Base-by-base conservation (phyloP, 176 grass and related monocot genomes). In the Pontederia paniculata region DNA sequence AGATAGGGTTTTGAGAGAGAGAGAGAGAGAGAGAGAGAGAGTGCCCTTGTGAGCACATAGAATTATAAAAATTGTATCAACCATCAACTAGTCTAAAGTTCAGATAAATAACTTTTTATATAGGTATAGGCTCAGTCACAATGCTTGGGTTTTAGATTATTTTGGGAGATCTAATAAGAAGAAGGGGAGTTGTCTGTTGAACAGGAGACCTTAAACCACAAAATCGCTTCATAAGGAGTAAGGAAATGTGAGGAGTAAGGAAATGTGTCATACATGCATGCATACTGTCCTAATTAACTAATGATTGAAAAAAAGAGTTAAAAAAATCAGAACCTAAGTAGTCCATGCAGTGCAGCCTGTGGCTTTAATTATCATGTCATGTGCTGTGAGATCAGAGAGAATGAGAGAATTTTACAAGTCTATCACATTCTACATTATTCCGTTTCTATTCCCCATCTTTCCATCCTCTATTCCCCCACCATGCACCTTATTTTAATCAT, bases 191-290 rank as follows among this genome's bases (percentile, higher is more conserved):
- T 94, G 83, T 83, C 80, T 78, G 55, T 83, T 65, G 80, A 83
- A 65, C 60, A 73, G 79, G 83, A 55, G 76, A 87, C 80, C 79
- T 87, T 37, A 37, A 70, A 82, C 80, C 42, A 55, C 81, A 81
- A 87, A 83, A 63, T 86, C 58, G 83, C 88, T 79, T 75, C 45
- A 88, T 78, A 94, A 94, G 65, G 69, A 80, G 76, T 69, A 78
- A 84, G 54, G 69, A 76, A 70, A 65, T 83, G 79, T 94, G 45
- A n/a, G n/a, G n/a, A n/a, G n/a, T n/a, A n/a, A n/a, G n/a, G n/a
- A n/a, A n/a, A n/a, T n/a, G n/a, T n/a, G n/a, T n/a, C n/a, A n/a
- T n/a, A n/a, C n/a, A n/a, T n/a, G n/a, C n/a, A n/a, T n/a, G n/a
- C n/a, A n/a, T n/a, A n/a, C n/a, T n/a, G n/a, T n/a, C n/a, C n/a